Evolutionary conservation across 495 filamentous ascomycete species (phyloP).

Genomic region (Aspergillus heteromorphus): DNA sequence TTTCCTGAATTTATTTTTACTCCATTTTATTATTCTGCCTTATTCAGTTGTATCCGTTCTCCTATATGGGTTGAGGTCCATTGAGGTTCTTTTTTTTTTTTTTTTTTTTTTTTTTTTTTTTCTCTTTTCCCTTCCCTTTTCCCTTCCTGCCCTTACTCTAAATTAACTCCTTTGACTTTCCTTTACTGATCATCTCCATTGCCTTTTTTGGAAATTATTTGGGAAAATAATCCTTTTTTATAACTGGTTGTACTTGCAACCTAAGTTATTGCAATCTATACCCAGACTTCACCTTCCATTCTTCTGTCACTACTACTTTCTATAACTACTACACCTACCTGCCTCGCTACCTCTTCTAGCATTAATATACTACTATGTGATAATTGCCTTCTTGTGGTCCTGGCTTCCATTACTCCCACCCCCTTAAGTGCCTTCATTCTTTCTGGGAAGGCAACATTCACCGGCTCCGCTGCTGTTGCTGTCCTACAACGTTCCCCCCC

Average conservation of each 20-base stretch:
- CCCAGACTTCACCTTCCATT: constrained; percentile 17
- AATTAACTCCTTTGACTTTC: constrained; percentile 13
- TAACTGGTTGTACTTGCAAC: constrained; percentile 22
- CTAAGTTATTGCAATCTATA: constrained; percentile 9
- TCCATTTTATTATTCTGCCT: constrained; percentile 8
- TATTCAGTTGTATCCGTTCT: constrained; percentile 10
- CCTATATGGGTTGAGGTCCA: constrained; percentile 7
- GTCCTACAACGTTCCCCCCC: constrained; percentile 6
- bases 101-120: constrained; percentile 10
- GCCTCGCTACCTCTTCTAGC: constrained; percentile 1
- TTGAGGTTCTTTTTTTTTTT: constrained; percentile 4
- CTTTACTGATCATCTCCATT: constrained; percentile 14
- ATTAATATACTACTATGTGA: constrained; percentile 11
- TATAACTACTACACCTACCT: background rate
- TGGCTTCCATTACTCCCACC: constrained; percentile 14
- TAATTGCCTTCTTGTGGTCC: constrained; percentile 12
- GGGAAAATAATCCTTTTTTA: constrained; percentile 12
- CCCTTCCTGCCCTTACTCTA: constrained; percentile 13
- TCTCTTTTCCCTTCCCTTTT: constrained; percentile 10
- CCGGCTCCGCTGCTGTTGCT: constrained; percentile 16
- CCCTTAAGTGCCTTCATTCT: constrained; percentile 34
- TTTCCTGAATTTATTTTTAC: constrained; percentile 10
- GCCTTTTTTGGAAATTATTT: constrained; percentile 19
- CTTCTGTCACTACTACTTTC: constrained; percentile 13
- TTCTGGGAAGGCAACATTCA: constrained; percentile 28